These are phyloP conservation scores for Sesbania bispinosa DNA, from an alignment of 306 rosid genomes.

Conservation along the genomic window DNA sequence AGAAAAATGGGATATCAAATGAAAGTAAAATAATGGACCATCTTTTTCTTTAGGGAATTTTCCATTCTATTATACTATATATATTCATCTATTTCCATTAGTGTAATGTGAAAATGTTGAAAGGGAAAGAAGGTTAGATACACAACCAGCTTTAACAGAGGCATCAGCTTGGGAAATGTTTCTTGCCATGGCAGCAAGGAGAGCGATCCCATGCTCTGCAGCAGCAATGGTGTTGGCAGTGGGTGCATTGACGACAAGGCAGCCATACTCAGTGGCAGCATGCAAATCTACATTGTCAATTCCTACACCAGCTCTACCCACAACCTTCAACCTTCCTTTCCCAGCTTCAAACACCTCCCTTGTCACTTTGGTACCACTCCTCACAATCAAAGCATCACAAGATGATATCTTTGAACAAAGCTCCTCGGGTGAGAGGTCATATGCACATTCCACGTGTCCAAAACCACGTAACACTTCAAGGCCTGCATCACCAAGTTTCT, in stretches of 20 bases:
- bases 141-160: constrained; percentile 57
- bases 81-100: too few species aligned
- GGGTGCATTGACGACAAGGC: constrained; percentile 73
- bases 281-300: constrained; percentile 78
- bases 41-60: too few species aligned
- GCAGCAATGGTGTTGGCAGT: constrained; percentile 73
- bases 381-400: constrained; percentile 62
- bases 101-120: too few species aligned
- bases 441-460: constrained; percentile 55
- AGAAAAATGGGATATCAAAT: too few species aligned
- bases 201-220: constrained; percentile 65
- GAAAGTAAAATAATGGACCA: too few species aligned
- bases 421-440: constrained; percentile 45
- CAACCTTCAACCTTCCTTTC: constrained; percentile 61
- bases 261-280: constrained; percentile 66
- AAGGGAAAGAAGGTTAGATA: too few species aligned
- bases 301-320: constrained; percentile 80
- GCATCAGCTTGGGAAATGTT: constrained; percentile 73
- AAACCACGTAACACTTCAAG: constrained; percentile 40
- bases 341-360: constrained; percentile 57
- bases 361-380: constrained; percentile 64
- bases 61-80: too few species aligned
- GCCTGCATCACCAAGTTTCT: constrained; percentile 69
- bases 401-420: constrained; percentile 53
- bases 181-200: constrained; percentile 61